phyloP scores from a whole-genome alignment of 805 yeast genomes.

The Pichia californica region DNA sequence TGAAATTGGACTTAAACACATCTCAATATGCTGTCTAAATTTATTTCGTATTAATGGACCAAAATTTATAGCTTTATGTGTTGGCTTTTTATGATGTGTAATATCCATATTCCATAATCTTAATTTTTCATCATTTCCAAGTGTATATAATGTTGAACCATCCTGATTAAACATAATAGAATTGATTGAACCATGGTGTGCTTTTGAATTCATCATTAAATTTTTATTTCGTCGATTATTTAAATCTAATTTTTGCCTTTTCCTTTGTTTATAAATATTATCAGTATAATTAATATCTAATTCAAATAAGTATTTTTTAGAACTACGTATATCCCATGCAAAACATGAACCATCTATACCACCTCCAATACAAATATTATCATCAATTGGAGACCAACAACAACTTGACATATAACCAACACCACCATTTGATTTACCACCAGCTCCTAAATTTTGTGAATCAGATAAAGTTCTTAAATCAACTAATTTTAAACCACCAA shows the following conservation, averaged over 20 bases:
- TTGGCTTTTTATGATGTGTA: slow-evolving; percentile 31
- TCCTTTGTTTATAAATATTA: too few species aligned
- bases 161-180: slow-evolving; percentile 67
- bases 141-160: slow-evolving; percentile 57
- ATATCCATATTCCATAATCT: slow-evolving; percentile 71
- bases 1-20: slow-evolving; percentile 42
- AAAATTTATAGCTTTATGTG: slow-evolving; percentile 62
- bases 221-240: background rate
- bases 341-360: slow-evolving; percentile 75
- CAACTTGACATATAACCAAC: slow-evolving; percentile 26
- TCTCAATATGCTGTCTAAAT: slow-evolving; percentile 48
- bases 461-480: slow-evolving; percentile 71
- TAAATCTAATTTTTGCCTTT: too few species aligned
- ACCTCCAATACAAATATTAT: slow-evolving; percentile 66
- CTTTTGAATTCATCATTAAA: slow-evolving; percentile 34
- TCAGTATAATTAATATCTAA: slow-evolving; percentile 42
- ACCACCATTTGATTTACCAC: slow-evolving; percentile 26
- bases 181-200: slow-evolving; percentile 75
- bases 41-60: slow-evolving; percentile 74
- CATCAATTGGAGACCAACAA: slow-evolving; percentile 62
- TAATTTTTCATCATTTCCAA: slow-evolving; percentile 77
- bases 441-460: slow-evolving; percentile 54
- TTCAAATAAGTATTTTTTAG: slow-evolving; percentile 54
- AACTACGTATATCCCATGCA: slow-evolving; percentile 79
- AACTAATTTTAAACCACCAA: slow-evolving; percentile 42